Base-by-base conservation (phyloP, 176 grass and related monocot species). In the Carex pumila region DNA sequence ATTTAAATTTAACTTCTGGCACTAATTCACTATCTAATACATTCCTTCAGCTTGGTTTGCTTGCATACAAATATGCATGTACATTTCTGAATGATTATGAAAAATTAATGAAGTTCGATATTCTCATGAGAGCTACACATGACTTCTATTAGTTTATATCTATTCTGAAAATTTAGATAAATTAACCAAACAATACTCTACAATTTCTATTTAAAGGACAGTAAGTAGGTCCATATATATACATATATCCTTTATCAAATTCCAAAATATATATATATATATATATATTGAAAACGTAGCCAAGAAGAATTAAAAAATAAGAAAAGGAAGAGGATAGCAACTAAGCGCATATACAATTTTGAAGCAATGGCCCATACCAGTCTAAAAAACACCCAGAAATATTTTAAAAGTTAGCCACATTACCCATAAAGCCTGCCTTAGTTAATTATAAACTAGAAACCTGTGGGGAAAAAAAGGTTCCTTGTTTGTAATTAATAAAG, bases 401-500 rank as follows among this genome's bases (percentile, higher is more conserved):
- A 77, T 55, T 75, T 29, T 15, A 32, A 52, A 49, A 47, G 12
- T 19, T 72, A 25, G 43, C 43, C 8, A 47, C 43, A 73, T 73
- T 73, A 50, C 70, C 70, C n/a, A 73, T 45, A 73, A 31, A 77
- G 7, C 73, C 12, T 77, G 56, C 22, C 73, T 32, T 77, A 32
- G 25, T 52, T 56, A 56, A 77, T 77, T 32, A 32, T 32, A 77
- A 56, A 56, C 45, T 18, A 31, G 25, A 56, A 57, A 53, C 25
- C 72, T 55, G 13, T 76, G 22, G 72, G 5, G 2, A 7, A 76
- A 56, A 77, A 56, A 55, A 77, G 19, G 11, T 75, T 75, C 45
- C 54, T 77, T 77, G 50, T 56, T 76, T 77, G 12, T 56, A 77
- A 32, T 7, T 77, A 56, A 52, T 17, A 83, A 83, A 83, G 62